These are phyloP conservation scores for Amanita thiersii DNA, from an alignment of 768 basidiomycete species.

Conservation along the genomic window DNA sequence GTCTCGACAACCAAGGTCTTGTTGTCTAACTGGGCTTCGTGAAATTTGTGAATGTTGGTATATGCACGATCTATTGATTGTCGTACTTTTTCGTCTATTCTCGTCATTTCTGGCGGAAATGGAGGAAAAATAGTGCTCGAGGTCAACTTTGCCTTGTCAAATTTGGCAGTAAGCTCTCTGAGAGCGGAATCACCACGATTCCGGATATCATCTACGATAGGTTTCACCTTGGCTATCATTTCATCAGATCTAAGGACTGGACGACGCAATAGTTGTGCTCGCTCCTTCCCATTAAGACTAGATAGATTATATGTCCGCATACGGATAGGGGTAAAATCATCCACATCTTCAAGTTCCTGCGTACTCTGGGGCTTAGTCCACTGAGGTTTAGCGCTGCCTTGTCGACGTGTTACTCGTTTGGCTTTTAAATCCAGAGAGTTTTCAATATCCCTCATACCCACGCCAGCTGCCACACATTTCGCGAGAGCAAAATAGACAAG, in stretches of 20 bases:
- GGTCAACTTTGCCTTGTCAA: constrained; percentile 73
- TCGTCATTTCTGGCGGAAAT: constrained; percentile 57
- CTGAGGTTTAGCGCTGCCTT: constrained; percentile 89
- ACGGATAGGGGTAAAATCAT: constrained; percentile 39
- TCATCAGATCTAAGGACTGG: constrained; percentile 84
- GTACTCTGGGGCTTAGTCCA: constrained; percentile 35
- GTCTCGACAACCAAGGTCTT: constrained; percentile 80
- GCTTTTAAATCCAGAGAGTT: constrained; percentile 78
- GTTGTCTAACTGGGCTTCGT: constrained; percentile 75
- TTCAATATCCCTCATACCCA: constrained; percentile 79
- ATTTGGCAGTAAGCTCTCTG: constrained; percentile 84
- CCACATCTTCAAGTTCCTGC: constrained; percentile 12
- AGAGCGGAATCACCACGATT: constrained; percentile 80
- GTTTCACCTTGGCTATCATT: constrained; percentile 90
- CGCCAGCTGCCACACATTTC: constrained; percentile 77
- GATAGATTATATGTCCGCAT: constrained; percentile 72
- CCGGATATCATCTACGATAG: constrained; percentile 88
- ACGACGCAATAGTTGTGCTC: constrained; percentile 68
- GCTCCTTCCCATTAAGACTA: constrained; percentile 37
- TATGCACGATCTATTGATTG: constrained; percentile 88
- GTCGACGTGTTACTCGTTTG: constrained; percentile 74
- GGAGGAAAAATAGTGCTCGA: constrained; percentile 75
- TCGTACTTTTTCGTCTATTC: constrained; percentile 54
- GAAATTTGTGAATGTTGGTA: constrained; percentile 86
- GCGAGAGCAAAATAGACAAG: constrained; percentile 87